Evolutionary conservation across 768 basidiomycete genomes (phyloP), one percentile per base, ranked within the genome.

Genomic region (Peribolospora baueri): DNA sequence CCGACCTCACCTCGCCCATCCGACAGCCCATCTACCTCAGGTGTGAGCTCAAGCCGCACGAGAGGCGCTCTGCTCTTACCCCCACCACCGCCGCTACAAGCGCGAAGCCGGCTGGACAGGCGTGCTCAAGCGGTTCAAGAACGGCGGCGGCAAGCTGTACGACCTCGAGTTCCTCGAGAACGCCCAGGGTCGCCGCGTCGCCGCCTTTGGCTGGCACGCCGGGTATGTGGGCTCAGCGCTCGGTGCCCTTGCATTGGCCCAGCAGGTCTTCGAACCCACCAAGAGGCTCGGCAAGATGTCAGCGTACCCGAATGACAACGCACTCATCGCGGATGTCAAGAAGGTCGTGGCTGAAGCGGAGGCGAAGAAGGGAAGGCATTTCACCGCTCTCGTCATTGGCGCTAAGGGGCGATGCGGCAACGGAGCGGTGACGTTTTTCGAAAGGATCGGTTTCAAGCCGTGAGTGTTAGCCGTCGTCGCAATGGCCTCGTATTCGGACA

Each of bases 131-230:
- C 82, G 93, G 25, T 98, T 95, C 73, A 70, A 76, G 66, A 73
- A 73, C 51, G 93, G 90, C 10, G 73, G 74, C 25, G 91, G 88
- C 40, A 80, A 78, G 9, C 71, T 97, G 36, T 95, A 95, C 69
- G 93, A 97, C 67, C 73, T 97, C 54, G 93, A 98, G 69, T 98
- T 97, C 70, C 73, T 97, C 59, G 81, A 77, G 59, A 86, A 97
- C 65, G 76, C 72, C 2, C 71, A 62, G 45, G 86, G 90, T 10
- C 75, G 91, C 39, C 82, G 93, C 48, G 88, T 98, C 42, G 91
- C 93, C 11, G 93, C 93, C 0, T 98, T 98, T 64, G 93, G 93
- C 5, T 98, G 81, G 71, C 84, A 97, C 67, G 93, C 93, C 9
- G 93, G 93, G 4, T 98, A 95, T 63, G 88, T 91, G n/a, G 93